A percentile compares a stretch with the other conserved stretches of the same genome.
Conservation (phyloP, 768 basidiomycete genomes). For the Panellus pusillus region DNA sequence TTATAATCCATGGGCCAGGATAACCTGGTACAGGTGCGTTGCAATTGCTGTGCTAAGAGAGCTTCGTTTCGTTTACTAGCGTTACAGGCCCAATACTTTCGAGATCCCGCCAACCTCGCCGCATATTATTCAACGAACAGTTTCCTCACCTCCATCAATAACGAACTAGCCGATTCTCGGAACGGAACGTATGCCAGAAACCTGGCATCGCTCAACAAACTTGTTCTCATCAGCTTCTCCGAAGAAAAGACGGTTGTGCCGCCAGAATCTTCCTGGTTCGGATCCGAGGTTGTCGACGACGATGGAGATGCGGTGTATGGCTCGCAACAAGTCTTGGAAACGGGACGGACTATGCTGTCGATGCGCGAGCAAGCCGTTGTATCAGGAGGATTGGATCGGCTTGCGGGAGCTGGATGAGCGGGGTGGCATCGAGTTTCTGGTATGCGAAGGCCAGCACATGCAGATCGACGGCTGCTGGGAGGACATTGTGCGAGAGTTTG, state of each 20-base stretch:
- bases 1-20: conserved; percentile 77
- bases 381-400: conserved; percentile 81
- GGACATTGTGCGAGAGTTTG: conserved; percentile 44
- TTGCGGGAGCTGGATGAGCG: conserved; percentile 67
- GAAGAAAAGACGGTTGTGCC: conserved; percentile 78
- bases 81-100: conserved; percentile 79
- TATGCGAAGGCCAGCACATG: conserved; percentile 80
- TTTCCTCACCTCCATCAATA: conserved; percentile 79
- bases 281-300: conserved; percentile 56
- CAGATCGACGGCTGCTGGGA: conserved; percentile 65
- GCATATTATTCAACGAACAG: conserved; percentile 59
- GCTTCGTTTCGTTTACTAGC: not conserved
- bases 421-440: conserved; percentile 55
- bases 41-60: not conserved
- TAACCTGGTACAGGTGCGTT: conserved; percentile 67
- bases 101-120: conserved; percentile 63
- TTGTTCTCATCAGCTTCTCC: conserved; percentile 74
- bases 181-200: conserved; percentile 64
- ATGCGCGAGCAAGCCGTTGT: conserved; percentile 75
- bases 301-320: conserved; percentile 29
- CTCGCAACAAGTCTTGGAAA: conserved; percentile 12
- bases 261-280: conserved; percentile 87
- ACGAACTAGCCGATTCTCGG: conserved; percentile 55
- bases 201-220: conserved; percentile 58
- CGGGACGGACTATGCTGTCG: conserved; percentile 47